Percentiles rank a stretch among this genome's conserved stretches.
phyloP scores from a whole-genome alignment of 768 basidiomycete species.

The Pholiota molesta region DNA sequence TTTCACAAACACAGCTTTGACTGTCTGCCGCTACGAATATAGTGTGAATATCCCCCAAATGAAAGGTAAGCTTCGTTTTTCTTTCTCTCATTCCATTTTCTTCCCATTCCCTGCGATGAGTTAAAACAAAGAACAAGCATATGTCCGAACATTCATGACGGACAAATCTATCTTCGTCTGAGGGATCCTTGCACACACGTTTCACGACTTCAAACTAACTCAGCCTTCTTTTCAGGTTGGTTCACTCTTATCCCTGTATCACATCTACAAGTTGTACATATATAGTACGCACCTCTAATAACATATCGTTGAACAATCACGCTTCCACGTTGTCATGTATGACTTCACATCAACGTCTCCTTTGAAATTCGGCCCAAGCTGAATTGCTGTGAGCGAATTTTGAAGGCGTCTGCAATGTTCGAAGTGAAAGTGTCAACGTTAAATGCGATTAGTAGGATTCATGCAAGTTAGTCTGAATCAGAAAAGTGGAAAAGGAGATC shows the following conservation, averaged over 20 bases:
- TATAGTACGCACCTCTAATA: neutral
- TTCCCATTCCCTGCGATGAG: constrained; percentile 22
- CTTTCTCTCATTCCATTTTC: neutral
- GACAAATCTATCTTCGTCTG: constrained; percentile 26
- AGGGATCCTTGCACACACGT: constrained; percentile 12
- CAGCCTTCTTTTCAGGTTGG: no score
- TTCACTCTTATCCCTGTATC: neutral
- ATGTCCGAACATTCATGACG: constrained; percentile 29
- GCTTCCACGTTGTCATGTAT: no score
- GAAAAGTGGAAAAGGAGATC: neutral
- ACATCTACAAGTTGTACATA: neutral
- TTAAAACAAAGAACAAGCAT: constrained; percentile 29
- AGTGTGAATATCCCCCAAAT: no score
- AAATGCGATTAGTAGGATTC: neutral
- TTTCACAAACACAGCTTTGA: no score
- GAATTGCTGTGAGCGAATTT: no score
- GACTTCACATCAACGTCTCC: no score
- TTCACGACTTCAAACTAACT: neutral
- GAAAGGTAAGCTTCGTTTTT: constrained; percentile 6
- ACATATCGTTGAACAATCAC: no score
- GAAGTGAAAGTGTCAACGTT: neutral
- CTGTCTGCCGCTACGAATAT: no score
- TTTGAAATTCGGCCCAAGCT: no score
- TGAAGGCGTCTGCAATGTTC: neutral
- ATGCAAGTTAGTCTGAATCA: neutral